Conservation (phyloP, 208 protist species). For the Novymonas esmeraldas region DNA sequence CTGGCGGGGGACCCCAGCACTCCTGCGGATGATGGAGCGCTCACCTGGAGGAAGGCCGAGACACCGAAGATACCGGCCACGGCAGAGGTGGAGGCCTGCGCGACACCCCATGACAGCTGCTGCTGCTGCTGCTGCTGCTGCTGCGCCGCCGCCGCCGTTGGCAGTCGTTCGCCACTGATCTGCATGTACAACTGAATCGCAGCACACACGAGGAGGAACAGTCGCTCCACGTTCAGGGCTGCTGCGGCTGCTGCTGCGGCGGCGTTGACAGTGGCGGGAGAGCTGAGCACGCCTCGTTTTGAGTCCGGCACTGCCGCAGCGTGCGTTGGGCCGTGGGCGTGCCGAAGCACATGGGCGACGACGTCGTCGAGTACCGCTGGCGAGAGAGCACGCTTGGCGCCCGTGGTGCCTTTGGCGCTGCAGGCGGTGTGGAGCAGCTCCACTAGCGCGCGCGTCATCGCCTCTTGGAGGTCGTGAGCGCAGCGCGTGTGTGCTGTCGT, state of each 20-base stretch:
- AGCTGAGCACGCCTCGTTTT: constrained; percentile 12
- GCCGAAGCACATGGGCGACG: constrained; percentile 19
- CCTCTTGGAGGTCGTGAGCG: constrained; percentile 13
- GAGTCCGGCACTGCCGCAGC: not conserved
- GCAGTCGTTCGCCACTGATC: not conserved
- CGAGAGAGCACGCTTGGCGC: not conserved
- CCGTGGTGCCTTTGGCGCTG: not conserved
- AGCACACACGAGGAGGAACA: constrained; percentile 25
- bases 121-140: not conserved
- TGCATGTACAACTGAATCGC: constrained; percentile 20
- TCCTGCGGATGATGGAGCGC: no score
- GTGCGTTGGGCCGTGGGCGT: constrained; percentile 6
- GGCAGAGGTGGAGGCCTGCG: constrained; percentile 21
- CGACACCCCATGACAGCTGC: constrained; percentile 11
- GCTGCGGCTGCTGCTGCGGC: constrained; percentile 10
- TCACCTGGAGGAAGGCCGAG: not conserved
- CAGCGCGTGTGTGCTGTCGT: constrained; percentile 1
- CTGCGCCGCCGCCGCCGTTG: not conserved
- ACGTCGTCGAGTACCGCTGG: constrained; percentile 7
- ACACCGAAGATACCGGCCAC: constrained; percentile 29
- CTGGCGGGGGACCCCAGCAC: constrained; percentile 10
- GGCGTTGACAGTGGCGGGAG: constrained; percentile 3
- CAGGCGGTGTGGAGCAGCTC: constrained; percentile 12
- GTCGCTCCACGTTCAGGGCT: constrained; percentile 30
- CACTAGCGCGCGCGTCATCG: constrained; percentile 20